These are phyloP conservation scores for Blepharisma stoltei DNA, from an alignment of 73 alveolate genomes.

Conservation along the genomic window DNA sequence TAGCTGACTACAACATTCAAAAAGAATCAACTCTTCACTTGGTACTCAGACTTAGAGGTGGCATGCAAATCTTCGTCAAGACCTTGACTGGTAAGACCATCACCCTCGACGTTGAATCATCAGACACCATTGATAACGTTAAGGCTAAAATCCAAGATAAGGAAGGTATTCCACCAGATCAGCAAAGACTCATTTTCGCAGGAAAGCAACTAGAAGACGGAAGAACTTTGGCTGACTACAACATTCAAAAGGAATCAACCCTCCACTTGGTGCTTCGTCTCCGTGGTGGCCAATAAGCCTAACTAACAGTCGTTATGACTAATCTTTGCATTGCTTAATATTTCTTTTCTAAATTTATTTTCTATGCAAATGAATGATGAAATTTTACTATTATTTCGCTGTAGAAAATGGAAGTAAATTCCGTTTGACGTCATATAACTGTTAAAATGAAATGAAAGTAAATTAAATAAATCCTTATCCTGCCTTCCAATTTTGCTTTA, in stretches of 20 bases:
- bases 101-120: constrained; percentile 24
- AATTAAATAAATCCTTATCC: no score
- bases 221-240: constrained; percentile 22
- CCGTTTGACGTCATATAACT: no score
- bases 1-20: constrained; percentile 31
- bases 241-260: constrained; percentile 25
- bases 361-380: no score
- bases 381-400: no score
- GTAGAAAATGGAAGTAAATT: no score
- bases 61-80: constrained; percentile 33
- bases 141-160: constrained; percentile 26
- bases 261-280: neutral
- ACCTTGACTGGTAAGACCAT: constrained; percentile 13
- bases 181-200: constrained; percentile 7
- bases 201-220: constrained; percentile 15
- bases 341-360: no score
- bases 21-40: constrained; percentile 26
- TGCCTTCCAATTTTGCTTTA: no score
- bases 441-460: no score
- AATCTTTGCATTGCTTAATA: no score
- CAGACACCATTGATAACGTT: constrained; percentile 27
- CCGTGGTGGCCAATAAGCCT: no score
- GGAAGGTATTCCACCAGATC: constrained; percentile 27
- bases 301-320: no score
- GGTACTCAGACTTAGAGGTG: constrained; percentile 51